phyloP scores from a whole-genome alignment of 2,329 filamentous ascomycete species.

The Fusarium lyarnte region DNA sequence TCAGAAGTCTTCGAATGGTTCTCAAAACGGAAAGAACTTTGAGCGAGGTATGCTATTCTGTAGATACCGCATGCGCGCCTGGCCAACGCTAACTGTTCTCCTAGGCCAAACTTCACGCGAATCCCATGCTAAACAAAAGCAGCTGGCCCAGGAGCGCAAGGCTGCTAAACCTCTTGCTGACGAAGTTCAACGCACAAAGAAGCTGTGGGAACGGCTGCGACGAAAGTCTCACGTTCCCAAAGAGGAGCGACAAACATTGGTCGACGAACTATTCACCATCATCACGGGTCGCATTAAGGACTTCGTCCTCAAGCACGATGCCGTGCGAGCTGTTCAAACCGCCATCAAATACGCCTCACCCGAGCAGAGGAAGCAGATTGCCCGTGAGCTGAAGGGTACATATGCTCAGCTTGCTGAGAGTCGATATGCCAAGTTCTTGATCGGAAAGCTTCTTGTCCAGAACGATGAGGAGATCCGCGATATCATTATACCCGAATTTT shows the following conservation, averaged over 20 bases:
- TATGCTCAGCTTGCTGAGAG: conserved; percentile 90
- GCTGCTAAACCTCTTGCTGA: conserved; percentile 93
- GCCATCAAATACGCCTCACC: conserved; percentile 94
- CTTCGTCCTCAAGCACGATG: conserved; percentile 98
- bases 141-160: conserved; percentile 86
- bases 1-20: conserved; percentile 50
- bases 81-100: conserved; percentile 7
- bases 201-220: conserved; percentile 94
- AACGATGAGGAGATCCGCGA: conserved; percentile 88
- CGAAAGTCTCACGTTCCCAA: conserved; percentile 92
- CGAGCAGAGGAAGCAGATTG: conserved; percentile 87
- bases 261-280: conserved; percentile 89
- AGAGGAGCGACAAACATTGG: conserved; percentile 86
- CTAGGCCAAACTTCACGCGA: conserved; percentile 77
- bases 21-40: conserved; percentile 50
- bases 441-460: conserved; percentile 95
- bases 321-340: conserved; percentile 95
- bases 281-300: conserved; percentile 92
- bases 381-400: conserved; percentile 83
- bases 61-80: background rate
- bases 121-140: conserved; percentile 92
- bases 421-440: conserved; percentile 96
- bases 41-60: conserved; percentile 53
- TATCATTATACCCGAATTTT: conserved; percentile 92
- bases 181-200: conserved; percentile 87